Base-by-base conservation (phyloP, 257 asterid genomes). In the Capsicum chinense region DNA sequence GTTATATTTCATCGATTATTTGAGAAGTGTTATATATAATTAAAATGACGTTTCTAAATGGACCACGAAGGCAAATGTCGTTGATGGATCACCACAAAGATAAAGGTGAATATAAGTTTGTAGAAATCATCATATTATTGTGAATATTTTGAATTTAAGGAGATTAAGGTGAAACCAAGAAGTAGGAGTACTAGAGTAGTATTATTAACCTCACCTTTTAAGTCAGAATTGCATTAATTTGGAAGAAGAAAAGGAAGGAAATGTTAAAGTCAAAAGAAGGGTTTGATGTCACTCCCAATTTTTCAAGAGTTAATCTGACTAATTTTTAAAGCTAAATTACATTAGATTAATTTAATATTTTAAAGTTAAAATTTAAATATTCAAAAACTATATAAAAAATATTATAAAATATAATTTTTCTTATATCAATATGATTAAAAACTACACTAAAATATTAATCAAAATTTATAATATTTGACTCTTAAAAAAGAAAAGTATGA, bases 211-310 rank as follows among this genome's bases (percentile, higher is more conserved):
- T 12, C 17, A 21, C 50, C 3, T 21, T 42, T 54, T 54, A 33
- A 14, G 64, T 78, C 64, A 78, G 7, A 7, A 26, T 54, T 78
- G 64, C 21, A 52, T 78, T 78, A 78, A 54, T 54, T 78, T 52
- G 63, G 42, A 26, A 13, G 50, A 54, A 7, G 81, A 78, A 76
- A 76, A 26, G 26, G 81, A 78, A 52, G 15, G 17, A 54, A 54
- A 78, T 54, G 48, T 54, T 13, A 54, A 78, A 54, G 81, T 54
- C 81, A 78, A 78, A 76, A 78, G 2, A 21, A 74, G 14, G 81
- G 12, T 7, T 74, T 19, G 17, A 17, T 11, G 12, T 48, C 80
- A 47, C 33, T 47, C 6, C 2, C 1, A n/a, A 10, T n/a, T 73
- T 39, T 3, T 39, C 5, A 3, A 39, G 5, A 39, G 42, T 39